phyloP scores from a whole-genome alignment of 345 rosid species.

The Pugionium cornutum region DNA sequence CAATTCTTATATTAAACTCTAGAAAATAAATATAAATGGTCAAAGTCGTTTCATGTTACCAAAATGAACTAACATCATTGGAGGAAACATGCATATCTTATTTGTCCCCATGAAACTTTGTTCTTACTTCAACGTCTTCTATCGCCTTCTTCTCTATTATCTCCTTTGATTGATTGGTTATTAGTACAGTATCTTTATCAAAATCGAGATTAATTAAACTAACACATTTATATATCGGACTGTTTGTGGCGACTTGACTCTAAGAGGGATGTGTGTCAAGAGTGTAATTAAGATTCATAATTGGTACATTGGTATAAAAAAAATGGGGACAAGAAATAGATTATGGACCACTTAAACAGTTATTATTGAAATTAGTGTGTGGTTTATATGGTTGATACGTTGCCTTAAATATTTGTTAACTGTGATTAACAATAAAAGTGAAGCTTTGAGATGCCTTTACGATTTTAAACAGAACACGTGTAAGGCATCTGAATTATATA shows the following conservation, averaged over 20 bases:
- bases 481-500: conserved; percentile 31
- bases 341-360: conserved; percentile 38
- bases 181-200: conserved; percentile 27
- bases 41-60: conserved; percentile 28
- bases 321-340: conserved; percentile 2
- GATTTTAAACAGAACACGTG: conserved; percentile 37
- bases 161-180: neutral
- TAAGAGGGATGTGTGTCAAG: neutral
- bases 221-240: neutral
- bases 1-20: too few species aligned
- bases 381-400: conserved; percentile 43
- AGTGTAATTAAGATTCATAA: neutral
- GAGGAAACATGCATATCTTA: conserved; percentile 39
- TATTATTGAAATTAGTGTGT: conserved; percentile 35
- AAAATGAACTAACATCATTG: conserved; percentile 36
- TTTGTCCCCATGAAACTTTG: conserved; percentile 27
- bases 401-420: conserved; percentile 30
- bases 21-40: neutral
- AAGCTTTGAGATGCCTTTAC: conserved; percentile 33
- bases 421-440: conserved; percentile 30
- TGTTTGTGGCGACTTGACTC: conserved; percentile 35
- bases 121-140: conserved; percentile 30
- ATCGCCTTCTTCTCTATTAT: conserved; percentile 30
- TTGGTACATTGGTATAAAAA: conserved; percentile 4
- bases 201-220: conserved; percentile 4